A percentile compares a stretch with the other conserved stretches of the same genome.
Evolutionary conservation across 176 grass and related monocot genomes (phyloP).

Genomic region (Aegilops longissima): DNA sequence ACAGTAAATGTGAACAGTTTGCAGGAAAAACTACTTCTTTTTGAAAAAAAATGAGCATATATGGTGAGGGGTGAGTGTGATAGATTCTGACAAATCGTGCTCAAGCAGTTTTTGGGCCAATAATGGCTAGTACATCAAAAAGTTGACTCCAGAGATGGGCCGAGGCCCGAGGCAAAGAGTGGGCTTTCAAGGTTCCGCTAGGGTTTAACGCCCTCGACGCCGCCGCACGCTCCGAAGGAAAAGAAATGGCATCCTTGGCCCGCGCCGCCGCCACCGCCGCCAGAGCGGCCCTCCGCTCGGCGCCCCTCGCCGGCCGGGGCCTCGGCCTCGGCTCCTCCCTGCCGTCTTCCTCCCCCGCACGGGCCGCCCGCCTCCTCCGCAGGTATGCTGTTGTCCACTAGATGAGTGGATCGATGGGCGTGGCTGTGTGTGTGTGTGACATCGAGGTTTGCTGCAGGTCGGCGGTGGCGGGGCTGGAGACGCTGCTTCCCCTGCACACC

Average conservation of each 20-base stretch:
- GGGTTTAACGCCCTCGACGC: neutral
- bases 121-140: neutral
- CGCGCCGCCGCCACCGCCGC: constrained; percentile 26
- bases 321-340: neutral
- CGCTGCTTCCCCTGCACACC: constrained; percentile 56
- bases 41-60: too few species aligned
- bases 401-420: neutral
- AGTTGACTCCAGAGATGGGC: neutral
- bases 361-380: constrained; percentile 31
- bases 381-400: neutral
- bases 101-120: neutral
- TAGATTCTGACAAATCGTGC: neutral
- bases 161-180: neutral
- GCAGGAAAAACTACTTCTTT: too few species aligned
- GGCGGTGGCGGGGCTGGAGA: constrained; percentile 40
- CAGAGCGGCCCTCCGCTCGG: constrained; percentile 21
- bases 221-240: neutral
- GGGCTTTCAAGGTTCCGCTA: neutral
- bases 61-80: too few species aligned
- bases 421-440: neutral
- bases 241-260: constrained; percentile 32
- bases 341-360: neutral
- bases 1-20: too few species aligned
- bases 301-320: neutral
- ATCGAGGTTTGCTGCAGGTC: constrained; percentile 7